Evolutionary conservation across 2,329 filamentous ascomycete genomes (phyloP), one percentile per base, ranked within the genome.

Genomic region (Daldinia eschscholtzii): DNA sequence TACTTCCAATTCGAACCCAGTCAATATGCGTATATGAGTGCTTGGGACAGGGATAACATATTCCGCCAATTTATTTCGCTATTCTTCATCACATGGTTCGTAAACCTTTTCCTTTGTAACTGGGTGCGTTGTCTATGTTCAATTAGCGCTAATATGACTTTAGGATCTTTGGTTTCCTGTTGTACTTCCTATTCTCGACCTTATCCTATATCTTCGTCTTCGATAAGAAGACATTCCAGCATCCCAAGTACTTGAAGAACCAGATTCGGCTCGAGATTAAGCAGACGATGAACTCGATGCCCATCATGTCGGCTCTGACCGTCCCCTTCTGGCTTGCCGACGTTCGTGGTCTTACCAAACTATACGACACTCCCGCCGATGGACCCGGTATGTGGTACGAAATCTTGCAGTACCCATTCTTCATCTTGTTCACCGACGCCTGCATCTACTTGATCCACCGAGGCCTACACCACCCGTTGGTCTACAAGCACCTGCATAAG

Each of bases 161-260:
- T 55, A 98, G 94, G 91, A 80, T 97, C 74, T 97, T 97, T 76
- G 95, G 94, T 62, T 81, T 94, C 37, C 72, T 94, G 53, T 85
- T 96, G 63, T 98, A 98, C 86, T 97, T 95, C 80, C 76, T 93
- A 72, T 93, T 93, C 78, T 92, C 94, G 3, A 86, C 90, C 5
- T 85, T 97, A 18, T 97, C 94, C 15, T 98, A 97, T 82, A 76
- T 91, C 76, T 91, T 97, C 82, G 86, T 98, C 78, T 98, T 97
- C 83, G 94, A 98, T 82, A 96, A 98, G 81, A 87, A 89, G 46
- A 96, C 93, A 50, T 89, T 95, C 81, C 85, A 93, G 59, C 95
- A 98, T 80, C 95, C 95, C 55, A 96, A 96, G 78, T 98, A 95
- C 81, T 91, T 98, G 77, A 97, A 96, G 83, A 95, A 97, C 82